Evolutionary conservation across 1,284 basidiomycete species (phyloP), one percentile per base, ranked within the genome.

Genomic region (Ceratobasidium sp.): DNA sequence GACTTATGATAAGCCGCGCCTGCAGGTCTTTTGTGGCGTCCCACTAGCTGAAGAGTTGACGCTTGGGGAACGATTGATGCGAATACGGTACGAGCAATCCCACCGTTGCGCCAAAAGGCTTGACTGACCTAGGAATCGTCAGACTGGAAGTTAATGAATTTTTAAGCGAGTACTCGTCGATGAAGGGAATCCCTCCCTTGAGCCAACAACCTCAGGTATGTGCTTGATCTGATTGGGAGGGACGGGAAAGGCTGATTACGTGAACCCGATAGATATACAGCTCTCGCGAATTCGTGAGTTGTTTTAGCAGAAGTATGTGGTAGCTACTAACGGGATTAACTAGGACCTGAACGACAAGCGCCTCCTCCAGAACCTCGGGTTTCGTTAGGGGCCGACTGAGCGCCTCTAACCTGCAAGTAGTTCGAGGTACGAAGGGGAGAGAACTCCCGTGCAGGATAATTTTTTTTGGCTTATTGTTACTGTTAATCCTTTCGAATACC

Each of bases 281-380:
- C 58, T 59, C 58, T 22, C 6, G 22, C 19, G 37, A 56, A 34
- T 56, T 56, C n/a, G 54, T 53, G 27, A 53, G 51, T 53, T n/a
- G 11, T 22, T n/a, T 53, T 29, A 3, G 24, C 7, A 29, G 24
- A 53, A 8, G 51, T 27, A 3, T 29, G 3, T 27, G 22, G 13
- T 24, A 6, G 14, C 24, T 8, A 9, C 51, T 53, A 9, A 53
- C 24, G 11, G 5, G 5, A 13, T 3, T 29, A 24, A 24, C 27
- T 29, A 53, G 51, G 51, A 56, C 29, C 29, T 56, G 54, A 8
- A 11, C 14, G 54, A 56, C 31, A 56, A 56, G 13, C 6, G 29
- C 6, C 27, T 31, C 2, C 29, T 56, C 37, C 24, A 31, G 31
- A 56, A n/a, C 2, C 31, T 56, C 29, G 54, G 54, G 31, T 56